phyloP scores from a whole-genome alignment of 2,329 filamentous ascomycete species.

The Diaporthe capsici region DNA sequence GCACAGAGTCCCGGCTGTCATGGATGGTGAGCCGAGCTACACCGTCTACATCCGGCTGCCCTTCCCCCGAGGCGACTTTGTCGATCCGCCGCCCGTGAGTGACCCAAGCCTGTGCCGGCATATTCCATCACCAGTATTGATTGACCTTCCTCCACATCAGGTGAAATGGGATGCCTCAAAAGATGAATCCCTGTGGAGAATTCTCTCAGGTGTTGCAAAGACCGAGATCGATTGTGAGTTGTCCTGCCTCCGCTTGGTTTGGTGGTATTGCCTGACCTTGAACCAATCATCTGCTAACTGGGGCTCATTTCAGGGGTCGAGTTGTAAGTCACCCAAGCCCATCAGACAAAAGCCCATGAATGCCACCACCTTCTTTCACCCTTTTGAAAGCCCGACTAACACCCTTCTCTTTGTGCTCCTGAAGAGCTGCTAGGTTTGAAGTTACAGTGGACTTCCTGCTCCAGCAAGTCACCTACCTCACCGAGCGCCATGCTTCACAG shows the following conservation, averaged over 20 bases:
- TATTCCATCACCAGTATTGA: not conserved
- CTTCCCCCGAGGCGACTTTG: conserved; percentile 87
- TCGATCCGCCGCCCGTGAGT: conserved; percentile 87
- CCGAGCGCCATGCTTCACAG: conserved; percentile 90
- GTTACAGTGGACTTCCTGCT: conserved; percentile 91
- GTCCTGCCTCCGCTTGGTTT: not conserved
- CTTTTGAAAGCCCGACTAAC: not conserved
- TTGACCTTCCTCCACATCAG: conserved; percentile 58
- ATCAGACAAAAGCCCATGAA: conserved; percentile 37
- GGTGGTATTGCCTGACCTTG: not conserved
- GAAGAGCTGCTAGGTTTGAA: conserved; percentile 80
- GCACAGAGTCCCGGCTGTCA: conserved; percentile 31
- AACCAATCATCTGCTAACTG: conserved; percentile 37
- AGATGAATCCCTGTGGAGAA: conserved; percentile 90
- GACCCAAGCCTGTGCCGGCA: conserved; percentile 18
- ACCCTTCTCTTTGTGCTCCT: conserved; percentile 38
- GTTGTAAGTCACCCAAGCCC: conserved; percentile 68
- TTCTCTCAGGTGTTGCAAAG: conserved; percentile 85
- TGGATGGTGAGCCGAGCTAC: conserved; percentile 66
- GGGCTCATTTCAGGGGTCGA: conserved; percentile 74
- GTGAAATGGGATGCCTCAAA: conserved; percentile 90
- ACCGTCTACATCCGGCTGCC: conserved; percentile 93
- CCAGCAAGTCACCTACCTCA: conserved; percentile 94
- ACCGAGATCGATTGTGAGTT: conserved; percentile 87
- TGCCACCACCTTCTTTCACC: not conserved